Conservation (phyloP, 208 protist genomes). For the Leishmania aethiopica region DNA sequence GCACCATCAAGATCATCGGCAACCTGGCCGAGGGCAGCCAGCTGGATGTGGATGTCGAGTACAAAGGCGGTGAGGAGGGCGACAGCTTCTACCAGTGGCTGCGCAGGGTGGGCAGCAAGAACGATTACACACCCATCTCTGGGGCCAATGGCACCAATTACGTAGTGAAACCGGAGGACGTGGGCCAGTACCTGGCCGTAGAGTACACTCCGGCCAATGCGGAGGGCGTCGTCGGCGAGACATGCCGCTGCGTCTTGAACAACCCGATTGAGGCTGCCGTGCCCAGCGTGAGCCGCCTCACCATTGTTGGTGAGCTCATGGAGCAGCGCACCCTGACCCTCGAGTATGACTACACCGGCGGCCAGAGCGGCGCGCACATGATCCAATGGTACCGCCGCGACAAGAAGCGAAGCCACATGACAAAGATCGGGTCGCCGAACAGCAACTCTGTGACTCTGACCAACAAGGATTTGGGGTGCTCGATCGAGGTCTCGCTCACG, state of each 20-base stretch:
- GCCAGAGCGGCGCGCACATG: slow-evolving; percentile 76
- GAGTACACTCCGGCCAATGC: slow-evolving; percentile 91
- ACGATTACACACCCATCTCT: slow-evolving; percentile 82
- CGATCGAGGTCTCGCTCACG: slow-evolving; percentile 85
- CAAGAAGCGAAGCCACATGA: slow-evolving; percentile 39
- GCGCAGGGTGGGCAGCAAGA: slow-evolving; percentile 55
- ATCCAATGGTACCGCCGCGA: slow-evolving; percentile 91
- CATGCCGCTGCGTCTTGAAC: slow-evolving; percentile 89
- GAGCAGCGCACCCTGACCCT: slow-evolving; percentile 78
- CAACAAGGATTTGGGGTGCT: slow-evolving; percentile 80
- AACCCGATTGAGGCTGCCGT: slow-evolving; percentile 78
- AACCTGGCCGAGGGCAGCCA: slow-evolving; percentile 83
- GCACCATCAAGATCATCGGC: slow-evolving; percentile 92
- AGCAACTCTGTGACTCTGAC: slow-evolving; percentile 66
- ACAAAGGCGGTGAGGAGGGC: slow-evolving; percentile 89
- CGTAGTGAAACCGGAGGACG: slow-evolving; percentile 76
- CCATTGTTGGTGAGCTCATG: slow-evolving; percentile 70
- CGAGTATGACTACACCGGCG: slow-evolving; percentile 86
- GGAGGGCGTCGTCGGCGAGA: slow-evolving; percentile 85
- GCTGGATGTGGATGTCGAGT: slow-evolving; percentile 82
- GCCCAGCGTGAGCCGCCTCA: slow-evolving; percentile 60
- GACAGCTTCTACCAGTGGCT: slow-evolving; percentile 92
- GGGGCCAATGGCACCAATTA: slow-evolving; percentile 83
- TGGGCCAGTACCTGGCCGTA: slow-evolving; percentile 88
- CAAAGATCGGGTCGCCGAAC: slow-evolving; percentile 76